Base-by-base conservation (phyloP, 23 red algal species). In the Agarophyton chilense region DNA sequence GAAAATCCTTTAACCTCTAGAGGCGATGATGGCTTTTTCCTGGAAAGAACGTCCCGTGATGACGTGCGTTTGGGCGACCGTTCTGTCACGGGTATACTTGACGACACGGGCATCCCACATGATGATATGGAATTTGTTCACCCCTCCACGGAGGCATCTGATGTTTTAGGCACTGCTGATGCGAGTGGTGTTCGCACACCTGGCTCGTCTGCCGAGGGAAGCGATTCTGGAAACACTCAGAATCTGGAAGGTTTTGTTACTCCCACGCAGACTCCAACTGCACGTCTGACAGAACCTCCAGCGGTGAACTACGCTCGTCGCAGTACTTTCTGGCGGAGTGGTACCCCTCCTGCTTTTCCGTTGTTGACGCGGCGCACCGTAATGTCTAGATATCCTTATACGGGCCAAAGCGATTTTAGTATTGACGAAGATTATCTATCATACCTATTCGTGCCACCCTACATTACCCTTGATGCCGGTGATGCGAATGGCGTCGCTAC, bases 391-490 rank as follows among this genome's bases (percentile, higher is more conserved):
- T 52, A 79, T 47, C 71, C 73, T 7, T 76, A 78, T 1, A 52
- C 54, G 36, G 72, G 72, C 2, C 86, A 61, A 58, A 52, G 57
- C 36, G 42, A 77, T 46, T 47, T 57, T 29, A 47, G 76, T 22
- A 44, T 75, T 28, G 44, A 67, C 51, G 36, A 50, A 21, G 75
- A 67, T 36, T 81, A 78, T 49, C 34, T 89, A 10, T 71, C 62
- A 0, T 91, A 70, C 47, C 45, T 82, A 25, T 81, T 53, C 41
- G 88, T 82, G 10, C 88, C 88, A 22, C 40, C 88, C 0, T 73
- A 91, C 46, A 67, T 91, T 19, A 53, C 76, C n/a, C 88, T 81
- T 44, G 62, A 58, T 28, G 24, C 68, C 24, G 88, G 64, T 60
- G 74, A 73, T 44, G 40, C 12, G n/a, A 72, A 91, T 61, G 88